Evolutionary conservation across 805 yeast genomes (phyloP), one percentile per base, ranked within the genome.

Genomic region (Grigorovia transvaalensis): DNA sequence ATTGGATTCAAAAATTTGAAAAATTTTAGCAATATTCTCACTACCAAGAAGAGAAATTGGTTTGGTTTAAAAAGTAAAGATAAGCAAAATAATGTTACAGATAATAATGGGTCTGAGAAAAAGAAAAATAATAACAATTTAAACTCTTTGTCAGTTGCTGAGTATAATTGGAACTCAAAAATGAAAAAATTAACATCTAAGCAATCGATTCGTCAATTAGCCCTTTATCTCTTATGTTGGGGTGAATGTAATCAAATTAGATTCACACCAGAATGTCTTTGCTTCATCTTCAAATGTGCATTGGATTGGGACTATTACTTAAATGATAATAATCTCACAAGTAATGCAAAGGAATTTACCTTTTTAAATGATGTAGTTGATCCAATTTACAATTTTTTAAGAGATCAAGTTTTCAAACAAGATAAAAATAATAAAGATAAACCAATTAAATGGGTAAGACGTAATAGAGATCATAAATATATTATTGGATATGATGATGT

Each of bases 401-500:
- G 84, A 56, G 78, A 77, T 54, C 95, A 88, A 69, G 84, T 82
- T 30, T 83, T 79, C 64, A 63, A 74, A 9, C 63, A 64, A 51
- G 15, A 33, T 12, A 33, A 33, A 33, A 33, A 12, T 12, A 33
- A 9, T 33, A 58, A 57, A 19, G 53, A 68, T 27, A 78, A 80
- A 46, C 87, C 27, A 23, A 23, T 84, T 3, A 71, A 70, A 50
- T 80, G 76, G 69, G 73, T 75, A 41, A 79, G 81, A 67, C 79
- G 81, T 54, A 89, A 81, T 60, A 76, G 76, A 58, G 93, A 88
- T 69, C 93, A 88, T 62, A 74, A 79, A 15, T 69, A 77, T 29
- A 78, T 79, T 4, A 81, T 88, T 53, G 96, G 96, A 0, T 88
- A 88, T 65, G 96, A 88, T 69, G 96, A 88, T 65, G 81, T 88